Evolutionary conservation across 2,329 filamentous ascomycete species (phyloP).

Genomic region (Aspergillus pseudoglaucus): DNA sequence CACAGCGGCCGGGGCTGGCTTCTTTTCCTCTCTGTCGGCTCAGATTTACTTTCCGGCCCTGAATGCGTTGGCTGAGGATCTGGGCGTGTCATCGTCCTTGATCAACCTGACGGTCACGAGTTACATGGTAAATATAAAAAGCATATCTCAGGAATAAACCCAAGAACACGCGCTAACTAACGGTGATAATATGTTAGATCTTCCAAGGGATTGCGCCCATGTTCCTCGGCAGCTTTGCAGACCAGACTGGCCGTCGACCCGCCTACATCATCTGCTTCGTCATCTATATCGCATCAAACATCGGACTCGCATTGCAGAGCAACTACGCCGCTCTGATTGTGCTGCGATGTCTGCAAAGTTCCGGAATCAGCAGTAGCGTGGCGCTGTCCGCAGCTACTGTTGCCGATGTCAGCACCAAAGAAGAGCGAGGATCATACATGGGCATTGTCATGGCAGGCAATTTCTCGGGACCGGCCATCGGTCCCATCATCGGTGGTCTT

Average conservation of each 20-base stretch:
- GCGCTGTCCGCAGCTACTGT: slow-evolving; percentile 32
- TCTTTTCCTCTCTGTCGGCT: slow-evolving; percentile 34
- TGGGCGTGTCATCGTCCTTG: slow-evolving; percentile 18
- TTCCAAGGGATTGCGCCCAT: slow-evolving; percentile 45
- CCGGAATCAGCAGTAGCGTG: slow-evolving; percentile 31
- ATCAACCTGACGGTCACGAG: slow-evolving; percentile 29
- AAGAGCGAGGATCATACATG: slow-evolving; percentile 35
- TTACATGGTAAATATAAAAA: slow-evolving; percentile 18
- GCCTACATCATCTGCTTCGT: slow-evolving; percentile 39
- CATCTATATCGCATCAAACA: slow-evolving; percentile 35
- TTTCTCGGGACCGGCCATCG: slow-evolving; percentile 38
- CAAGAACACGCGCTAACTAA: neutral
- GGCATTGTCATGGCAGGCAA: slow-evolving; percentile 18
- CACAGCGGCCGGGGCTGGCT: slow-evolving; percentile 30
- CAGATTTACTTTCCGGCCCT: slow-evolving; percentile 38
- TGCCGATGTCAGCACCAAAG: slow-evolving; percentile 30
- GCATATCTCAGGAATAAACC: neutral
- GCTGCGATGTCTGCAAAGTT: slow-evolving; percentile 36
- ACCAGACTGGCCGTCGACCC: slow-evolving; percentile 40
- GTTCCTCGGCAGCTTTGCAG: slow-evolving; percentile 40
- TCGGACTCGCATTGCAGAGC: slow-evolving; percentile 32
- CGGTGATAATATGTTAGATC: slow-evolving; percentile 22
- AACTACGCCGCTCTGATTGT: slow-evolving; percentile 31
- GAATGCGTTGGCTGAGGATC: slow-evolving; percentile 19
- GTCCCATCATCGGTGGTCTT: slow-evolving; percentile 45